Evolutionary conservation across 768 basidiomycete genomes (phyloP).

Genomic region (Coprinellus micaceus): DNA sequence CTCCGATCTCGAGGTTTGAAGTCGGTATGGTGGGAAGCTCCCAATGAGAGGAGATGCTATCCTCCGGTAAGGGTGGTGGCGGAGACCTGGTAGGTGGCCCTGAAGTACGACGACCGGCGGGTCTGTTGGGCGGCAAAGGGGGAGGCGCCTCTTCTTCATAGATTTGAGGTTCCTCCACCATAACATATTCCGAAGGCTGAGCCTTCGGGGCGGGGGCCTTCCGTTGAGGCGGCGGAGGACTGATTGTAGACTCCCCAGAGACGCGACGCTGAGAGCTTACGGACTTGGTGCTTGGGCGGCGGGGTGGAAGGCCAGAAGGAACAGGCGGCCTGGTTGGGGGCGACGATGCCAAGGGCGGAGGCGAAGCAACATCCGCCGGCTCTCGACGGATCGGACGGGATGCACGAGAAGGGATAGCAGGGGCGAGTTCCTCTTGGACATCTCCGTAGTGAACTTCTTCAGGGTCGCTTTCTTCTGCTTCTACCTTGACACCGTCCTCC

Average conservation of each 20-base stretch:
- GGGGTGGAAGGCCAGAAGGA: constrained; percentile 32
- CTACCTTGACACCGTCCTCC: constrained; percentile 62
- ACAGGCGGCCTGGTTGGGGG: constrained; percentile 48
- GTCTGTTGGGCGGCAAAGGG: constrained; percentile 44
- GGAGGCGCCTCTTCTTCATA: constrained; percentile 40
- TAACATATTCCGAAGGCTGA: constrained; percentile 52
- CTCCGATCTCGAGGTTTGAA: constrained; percentile 50
- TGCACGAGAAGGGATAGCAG: constrained; percentile 54
- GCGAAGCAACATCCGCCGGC: constrained; percentile 13
- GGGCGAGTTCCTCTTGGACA: constrained; percentile 34
- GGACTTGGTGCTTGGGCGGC: constrained; percentile 37
- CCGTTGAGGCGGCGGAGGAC: constrained; percentile 13
- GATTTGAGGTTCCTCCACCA: constrained; percentile 52
- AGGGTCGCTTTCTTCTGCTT: constrained; percentile 69
- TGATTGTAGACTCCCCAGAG: constrained; percentile 29
- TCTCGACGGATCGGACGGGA: constrained; percentile 30
- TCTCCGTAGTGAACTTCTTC: constrained; percentile 65
- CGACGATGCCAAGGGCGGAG: constrained; percentile 15
- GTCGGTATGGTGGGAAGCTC: constrained; percentile 62
- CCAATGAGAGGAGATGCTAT: constrained; percentile 53
- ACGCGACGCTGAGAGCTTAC: constrained; percentile 34
- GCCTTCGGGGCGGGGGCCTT: constrained; percentile 23
- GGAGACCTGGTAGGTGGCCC: constrained; percentile 35
- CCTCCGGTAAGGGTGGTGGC: constrained; percentile 23
- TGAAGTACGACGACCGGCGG: constrained; percentile 25